Evolutionary conservation across 2,329 filamentous ascomycete genomes (phyloP), one percentile per base, ranked within the genome.

Genomic region (Mariannaea sp.): DNA sequence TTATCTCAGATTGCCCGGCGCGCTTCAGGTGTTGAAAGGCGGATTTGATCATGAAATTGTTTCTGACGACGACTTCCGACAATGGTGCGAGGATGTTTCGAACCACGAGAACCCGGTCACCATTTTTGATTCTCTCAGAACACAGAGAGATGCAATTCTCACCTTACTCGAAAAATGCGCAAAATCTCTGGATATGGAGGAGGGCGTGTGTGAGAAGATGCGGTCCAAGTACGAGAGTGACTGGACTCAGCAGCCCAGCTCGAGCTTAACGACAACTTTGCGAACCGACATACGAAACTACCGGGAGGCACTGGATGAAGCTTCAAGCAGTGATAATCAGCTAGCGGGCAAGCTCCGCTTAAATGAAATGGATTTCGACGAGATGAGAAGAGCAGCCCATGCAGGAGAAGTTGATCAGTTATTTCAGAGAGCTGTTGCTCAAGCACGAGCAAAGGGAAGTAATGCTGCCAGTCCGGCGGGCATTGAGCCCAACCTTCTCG

Each of bases 201-300:
- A 97, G 74, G 95, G 90, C 50, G 90, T 97, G 0, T 99, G 94
- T 70, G 94, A 99, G 72, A 99, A 97, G 78, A 99, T 99, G 94
- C 85, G 94, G 40, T 95, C 92, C 10, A 99, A 99, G 71, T 97
- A 97, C 70, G 92, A 93, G 49, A 82, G 81, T 22, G 93, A 97
- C 49, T 99, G 94, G 94, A 96, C 91, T 14, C 94, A 99, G 67
- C 94, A 99, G 67, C 94, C 94, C 9, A 97, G 93, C 69, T 90
- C 90, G 26, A 82, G 90, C 51, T 80, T 99, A 33, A 99, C 93
- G 1, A 86, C 89, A 4, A 97, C 93, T 0, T 75, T 99, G 43
- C 84, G 92, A 49, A 87, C 85, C 53, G 94, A 99, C 68, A 88
- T 97, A 47, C 82, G 88, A 56, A 93, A 88, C 66, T 97, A 97